Percentiles rank a stretch among this genome's conserved stretches.
Evolutionary conservation across 2,329 filamentous ascomycete genomes (phyloP).

Genomic region (Venturia asperata): DNA sequence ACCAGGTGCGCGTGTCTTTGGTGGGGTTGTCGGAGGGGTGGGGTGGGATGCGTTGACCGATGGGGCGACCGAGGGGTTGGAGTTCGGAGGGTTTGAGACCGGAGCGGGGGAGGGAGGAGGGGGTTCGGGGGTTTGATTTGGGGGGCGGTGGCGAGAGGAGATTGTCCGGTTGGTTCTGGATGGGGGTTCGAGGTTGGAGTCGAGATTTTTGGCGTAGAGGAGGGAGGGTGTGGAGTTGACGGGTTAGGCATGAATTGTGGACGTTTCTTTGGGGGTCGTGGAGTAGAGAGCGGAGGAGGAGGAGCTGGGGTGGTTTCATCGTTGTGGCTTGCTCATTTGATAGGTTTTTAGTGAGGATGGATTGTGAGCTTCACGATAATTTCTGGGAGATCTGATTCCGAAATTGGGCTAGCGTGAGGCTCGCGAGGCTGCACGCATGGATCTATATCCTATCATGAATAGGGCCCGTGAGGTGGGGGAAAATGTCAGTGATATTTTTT

Average conservation of each 20-base stretch:
- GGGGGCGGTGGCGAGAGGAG: neutral
- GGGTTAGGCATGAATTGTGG: slow-evolving; percentile 11
- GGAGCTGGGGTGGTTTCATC: slow-evolving; percentile 16
- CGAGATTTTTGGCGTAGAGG: slow-evolving; percentile 8
- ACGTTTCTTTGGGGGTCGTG: neutral
- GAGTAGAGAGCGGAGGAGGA: slow-evolving; percentile 15
- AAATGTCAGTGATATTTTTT: too few relatives aligned
- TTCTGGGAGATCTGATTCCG: neutral
- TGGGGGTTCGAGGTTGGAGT: neutral
- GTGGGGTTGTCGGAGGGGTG: slow-evolving; percentile 62
- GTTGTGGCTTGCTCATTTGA: slow-evolving; percentile 2
- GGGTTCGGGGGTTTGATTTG: neutral
- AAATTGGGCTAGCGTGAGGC: slow-evolving; percentile 2
- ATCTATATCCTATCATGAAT: neutral
- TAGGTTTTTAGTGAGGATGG: neutral
- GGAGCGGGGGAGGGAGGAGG: neutral
- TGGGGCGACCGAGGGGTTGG: slow-evolving; percentile 59
- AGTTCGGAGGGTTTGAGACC: slow-evolving; percentile 23
- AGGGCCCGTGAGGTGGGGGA: too few relatives aligned
- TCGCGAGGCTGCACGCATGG: neutral
- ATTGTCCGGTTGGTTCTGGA: neutral
- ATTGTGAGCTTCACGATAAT: neutral
- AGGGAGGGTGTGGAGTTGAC: slow-evolving; percentile 14
- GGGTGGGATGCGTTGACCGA: slow-evolving; percentile 72
- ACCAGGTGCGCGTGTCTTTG: slow-evolving; percentile 49